Evolutionary conservation across 2,329 filamentous ascomycete genomes (phyloP).

Genomic region (Juglanconis juglandina): DNA sequence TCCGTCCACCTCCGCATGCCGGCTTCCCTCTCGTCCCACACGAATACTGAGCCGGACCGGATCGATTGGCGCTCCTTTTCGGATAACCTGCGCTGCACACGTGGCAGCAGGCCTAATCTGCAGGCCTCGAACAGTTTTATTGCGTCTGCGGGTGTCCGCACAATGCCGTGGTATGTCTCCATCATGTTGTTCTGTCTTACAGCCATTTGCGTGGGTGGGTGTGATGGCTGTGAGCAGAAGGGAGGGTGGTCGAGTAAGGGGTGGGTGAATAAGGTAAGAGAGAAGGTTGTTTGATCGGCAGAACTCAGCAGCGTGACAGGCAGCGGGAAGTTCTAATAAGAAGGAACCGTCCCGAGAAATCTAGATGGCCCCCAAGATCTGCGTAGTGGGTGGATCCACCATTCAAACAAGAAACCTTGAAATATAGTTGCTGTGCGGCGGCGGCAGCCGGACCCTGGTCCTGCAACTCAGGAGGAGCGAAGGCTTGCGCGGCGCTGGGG

Average conservation of each 20-base stretch:
- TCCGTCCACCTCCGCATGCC: slow-evolving; percentile 99
- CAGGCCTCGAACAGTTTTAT: slow-evolving; percentile 99
- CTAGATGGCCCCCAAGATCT: slow-evolving; percentile 19
- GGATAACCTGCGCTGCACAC: slow-evolving; percentile 87
- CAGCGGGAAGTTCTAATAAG: slow-evolving; percentile 14
- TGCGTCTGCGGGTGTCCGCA: slow-evolving; percentile 92
- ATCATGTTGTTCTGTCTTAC: slow-evolving; percentile 48
- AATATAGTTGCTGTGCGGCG: slow-evolving; percentile 16
- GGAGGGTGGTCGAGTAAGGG: background rate
- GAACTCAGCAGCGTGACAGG: slow-evolving; percentile 7
- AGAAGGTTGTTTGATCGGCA: slow-evolving; percentile 3
- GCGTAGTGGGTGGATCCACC: slow-evolving; percentile 13
- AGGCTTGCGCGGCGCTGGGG: slow-evolving; percentile 21
- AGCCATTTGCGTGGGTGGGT: slow-evolving; percentile 8
- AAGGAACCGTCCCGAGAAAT: slow-evolving; percentile 6
- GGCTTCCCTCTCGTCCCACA: slow-evolving; percentile 99
- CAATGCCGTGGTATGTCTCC: slow-evolving; percentile 95
- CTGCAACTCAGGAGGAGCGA: slow-evolving; percentile 20
- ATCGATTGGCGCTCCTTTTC: slow-evolving; percentile 98
- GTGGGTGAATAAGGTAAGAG: background rate
- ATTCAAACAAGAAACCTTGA: slow-evolving; percentile 18
- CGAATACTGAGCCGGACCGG: slow-evolving; percentile 93
- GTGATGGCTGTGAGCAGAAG: background rate
- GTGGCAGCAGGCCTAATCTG: slow-evolving; percentile 79
- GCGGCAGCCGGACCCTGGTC: slow-evolving; percentile 21